phyloP scores from a whole-genome alignment of 257 asterid genomes.

The Scutellaria galericulata region DNA sequence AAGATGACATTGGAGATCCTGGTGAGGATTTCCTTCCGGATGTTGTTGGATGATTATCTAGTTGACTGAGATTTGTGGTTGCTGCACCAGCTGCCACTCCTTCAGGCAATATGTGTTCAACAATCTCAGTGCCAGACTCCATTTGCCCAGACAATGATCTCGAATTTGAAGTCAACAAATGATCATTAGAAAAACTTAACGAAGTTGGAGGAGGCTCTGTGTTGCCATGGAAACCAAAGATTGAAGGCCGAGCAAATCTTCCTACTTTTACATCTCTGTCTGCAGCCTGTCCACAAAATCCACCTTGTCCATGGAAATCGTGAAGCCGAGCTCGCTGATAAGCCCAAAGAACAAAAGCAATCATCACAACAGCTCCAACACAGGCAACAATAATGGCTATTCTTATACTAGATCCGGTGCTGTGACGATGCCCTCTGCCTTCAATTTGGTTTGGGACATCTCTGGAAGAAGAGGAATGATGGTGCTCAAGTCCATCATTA shows the following conservation, averaged over 20 bases:
- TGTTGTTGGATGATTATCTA: conserved; percentile 54
- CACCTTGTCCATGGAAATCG: conserved; percentile 55
- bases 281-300: conserved; percentile 51
- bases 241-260: conserved; percentile 59
- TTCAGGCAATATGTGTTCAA: conserved; percentile 47
- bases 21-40: conserved; percentile 80
- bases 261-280: conserved; percentile 66
- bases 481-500: conserved; percentile 43
- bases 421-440: conserved; percentile 26
- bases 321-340: conserved; percentile 66
- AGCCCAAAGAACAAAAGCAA: conserved; percentile 71
- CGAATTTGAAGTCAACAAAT: conserved; percentile 70
- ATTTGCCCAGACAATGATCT: conserved; percentile 65
- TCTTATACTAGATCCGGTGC: conserved; percentile 54
- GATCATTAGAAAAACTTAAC: conserved; percentile 84
- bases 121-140: conserved; percentile 66
- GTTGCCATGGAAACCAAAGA: conserved; percentile 63
- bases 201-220: conserved; percentile 70
- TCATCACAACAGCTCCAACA: conserved; percentile 75
- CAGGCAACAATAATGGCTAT: conserved; percentile 82
- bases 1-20: conserved; percentile 73
- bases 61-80: conserved; percentile 42
- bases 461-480: conserved; percentile 30
- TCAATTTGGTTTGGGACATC: conserved; percentile 36
- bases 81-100: background rate